phyloP scores from a whole-genome alignment of 768 basidiomycete genomes.

The Suillus paluster region DNA sequence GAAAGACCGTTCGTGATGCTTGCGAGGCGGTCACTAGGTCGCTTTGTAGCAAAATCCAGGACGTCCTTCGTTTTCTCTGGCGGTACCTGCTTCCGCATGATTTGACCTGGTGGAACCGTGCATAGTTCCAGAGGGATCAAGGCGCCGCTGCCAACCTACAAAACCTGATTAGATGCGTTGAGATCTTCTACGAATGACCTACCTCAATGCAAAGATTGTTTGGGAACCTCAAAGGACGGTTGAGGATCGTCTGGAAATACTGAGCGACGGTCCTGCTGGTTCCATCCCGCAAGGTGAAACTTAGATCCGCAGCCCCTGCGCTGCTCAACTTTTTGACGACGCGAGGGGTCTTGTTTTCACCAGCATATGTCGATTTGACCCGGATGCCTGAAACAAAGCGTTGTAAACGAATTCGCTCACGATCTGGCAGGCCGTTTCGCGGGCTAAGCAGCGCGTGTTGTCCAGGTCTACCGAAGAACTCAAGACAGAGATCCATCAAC shows the following conservation, averaged over 20 bases:
- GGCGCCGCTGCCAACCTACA: constrained; percentile 63
- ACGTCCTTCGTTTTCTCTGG: constrained; percentile 66
- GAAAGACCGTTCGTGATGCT: constrained; percentile 59
- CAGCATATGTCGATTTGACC: constrained; percentile 47
- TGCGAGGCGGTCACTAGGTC: constrained; percentile 57
- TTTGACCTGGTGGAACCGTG: constrained; percentile 63
- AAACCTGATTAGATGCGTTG: constrained; percentile 22
- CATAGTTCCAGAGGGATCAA: constrained; percentile 73
- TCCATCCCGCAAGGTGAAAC: constrained; percentile 64
- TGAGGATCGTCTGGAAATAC: constrained; percentile 61
- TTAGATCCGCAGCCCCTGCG: constrained; percentile 55
- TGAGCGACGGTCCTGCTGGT: constrained; percentile 58
- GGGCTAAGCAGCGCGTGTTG: constrained; percentile 44
- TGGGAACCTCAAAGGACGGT: constrained; percentile 59
- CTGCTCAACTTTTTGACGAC: constrained; percentile 64
- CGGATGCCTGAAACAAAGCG: constrained; percentile 60
- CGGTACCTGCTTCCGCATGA: constrained; percentile 74
- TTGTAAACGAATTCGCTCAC: constrained; percentile 55
- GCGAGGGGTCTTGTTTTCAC: constrained; percentile 51
- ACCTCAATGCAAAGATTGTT: constrained; percentile 74
- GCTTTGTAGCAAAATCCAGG: constrained; percentile 69
- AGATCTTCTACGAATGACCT: constrained; percentile 19
- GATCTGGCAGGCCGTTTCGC: constrained; percentile 47
- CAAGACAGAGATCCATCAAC: constrained; percentile 61
- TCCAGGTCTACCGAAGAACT: constrained; percentile 47